Evolutionary conservation across 371 early-diverging fungal genomes (phyloP).

Genomic region (Capillidium rhysosporum): DNA sequence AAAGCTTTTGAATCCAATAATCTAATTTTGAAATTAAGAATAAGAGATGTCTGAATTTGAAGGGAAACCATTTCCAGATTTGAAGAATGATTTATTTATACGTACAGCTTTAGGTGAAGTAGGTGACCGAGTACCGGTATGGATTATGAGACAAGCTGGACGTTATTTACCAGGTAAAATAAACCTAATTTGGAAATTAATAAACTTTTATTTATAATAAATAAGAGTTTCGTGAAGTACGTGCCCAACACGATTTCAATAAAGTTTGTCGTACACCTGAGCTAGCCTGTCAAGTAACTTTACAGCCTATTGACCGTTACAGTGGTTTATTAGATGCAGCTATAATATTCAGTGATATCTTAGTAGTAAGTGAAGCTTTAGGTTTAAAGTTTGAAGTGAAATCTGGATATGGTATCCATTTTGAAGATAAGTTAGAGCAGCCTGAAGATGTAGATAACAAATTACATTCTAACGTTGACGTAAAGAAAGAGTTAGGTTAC

Average conservation of each 20-base stretch:
- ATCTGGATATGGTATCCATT: constrained; percentile 80
- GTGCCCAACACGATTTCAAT: constrained; percentile 79
- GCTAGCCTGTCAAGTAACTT: constrained; percentile 81
- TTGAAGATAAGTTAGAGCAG: constrained; percentile 56
- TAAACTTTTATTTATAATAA: not conserved
- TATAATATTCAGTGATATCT: constrained; percentile 94
- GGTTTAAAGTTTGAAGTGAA: constrained; percentile 87
- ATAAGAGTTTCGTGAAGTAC: constrained; percentile 69
- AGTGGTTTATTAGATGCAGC: constrained; percentile 80
- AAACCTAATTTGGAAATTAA: not conserved
- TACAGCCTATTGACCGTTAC: constrained; percentile 92
- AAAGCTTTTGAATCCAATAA: no score
- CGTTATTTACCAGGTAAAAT: constrained; percentile 77
- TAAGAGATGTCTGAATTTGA: no score
- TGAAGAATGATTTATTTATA: constrained; percentile 80
- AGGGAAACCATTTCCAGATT: constrained; percentile 38
- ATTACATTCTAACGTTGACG: constrained; percentile 41
- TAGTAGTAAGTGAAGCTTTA: constrained; percentile 93
- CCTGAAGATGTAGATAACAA: constrained; percentile 50
- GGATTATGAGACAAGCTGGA: constrained; percentile 98
- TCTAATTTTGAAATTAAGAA: no score
- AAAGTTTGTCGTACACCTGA: constrained; percentile 83
- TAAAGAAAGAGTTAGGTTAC: constrained; percentile 53
- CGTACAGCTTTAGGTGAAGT: constrained; percentile 67
- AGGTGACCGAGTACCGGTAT: constrained; percentile 81